Percentiles rank a stretch among this genome's conserved stretches.
Conservation (phyloP, 495 filamentous ascomycete species). For the Aspergillus nanangensis region DNA sequence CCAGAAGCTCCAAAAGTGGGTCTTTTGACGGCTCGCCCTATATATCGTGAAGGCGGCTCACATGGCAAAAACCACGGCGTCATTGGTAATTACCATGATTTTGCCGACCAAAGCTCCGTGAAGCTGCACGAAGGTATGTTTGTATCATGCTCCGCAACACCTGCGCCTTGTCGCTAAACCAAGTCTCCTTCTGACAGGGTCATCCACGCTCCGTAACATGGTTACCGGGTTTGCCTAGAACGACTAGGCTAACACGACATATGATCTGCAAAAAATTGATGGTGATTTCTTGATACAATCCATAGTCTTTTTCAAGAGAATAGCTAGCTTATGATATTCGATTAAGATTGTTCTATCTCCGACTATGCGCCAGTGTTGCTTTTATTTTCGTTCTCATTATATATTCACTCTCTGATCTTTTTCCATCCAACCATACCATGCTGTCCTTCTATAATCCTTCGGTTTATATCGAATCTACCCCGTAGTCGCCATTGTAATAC, state of each 20-base stretch:
- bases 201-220: conserved; percentile 43
- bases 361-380: conserved; percentile 6
- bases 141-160: background rate
- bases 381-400: conserved; percentile 8
- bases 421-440: background rate
- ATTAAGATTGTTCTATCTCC: conserved; percentile 18
- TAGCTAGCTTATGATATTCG: conserved; percentile 17
- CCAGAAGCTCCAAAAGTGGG: conserved; percentile 64
- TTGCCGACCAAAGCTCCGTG: conserved; percentile 28
- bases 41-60: conserved; percentile 34
- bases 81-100: conserved; percentile 24
- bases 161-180: background rate
- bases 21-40: conserved; percentile 56
- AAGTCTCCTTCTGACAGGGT: conserved; percentile 20
- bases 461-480: too few relatives aligned
- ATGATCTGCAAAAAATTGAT: conserved; percentile 19
- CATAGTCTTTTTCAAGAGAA: conserved; percentile 20
- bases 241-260: conserved; percentile 24
- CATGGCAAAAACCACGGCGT: conserved; percentile 30
- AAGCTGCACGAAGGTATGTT: conserved; percentile 37
- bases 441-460: background rate
- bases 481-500: too few relatives aligned
- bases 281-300: conserved; percentile 13
- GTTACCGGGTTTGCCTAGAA: conserved; percentile 25
- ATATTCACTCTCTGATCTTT: conserved; percentile 7